A percentile compares a stretch with the other conserved stretches of the same genome.
These are phyloP conservation scores for Phlebopus sp. DNA, from an alignment of 1,284 basidiomycete species.

Conservation along the genomic window DNA sequence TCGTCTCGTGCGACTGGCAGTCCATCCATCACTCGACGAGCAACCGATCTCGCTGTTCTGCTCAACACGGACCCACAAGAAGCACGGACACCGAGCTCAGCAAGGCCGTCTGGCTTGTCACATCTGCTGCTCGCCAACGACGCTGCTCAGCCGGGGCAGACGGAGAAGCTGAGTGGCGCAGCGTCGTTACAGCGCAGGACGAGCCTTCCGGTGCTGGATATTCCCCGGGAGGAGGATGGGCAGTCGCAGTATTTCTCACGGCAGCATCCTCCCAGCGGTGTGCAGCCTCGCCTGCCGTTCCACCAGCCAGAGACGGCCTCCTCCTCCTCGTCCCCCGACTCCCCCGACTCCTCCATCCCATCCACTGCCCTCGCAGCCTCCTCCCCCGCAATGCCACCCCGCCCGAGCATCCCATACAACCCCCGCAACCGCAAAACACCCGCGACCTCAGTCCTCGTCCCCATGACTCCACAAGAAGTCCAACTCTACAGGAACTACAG, in stretches of 20 bases:
- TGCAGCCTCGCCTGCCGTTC: constrained; percentile 31
- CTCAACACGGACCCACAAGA: constrained; percentile 58
- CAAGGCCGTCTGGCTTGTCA: constrained; percentile 44
- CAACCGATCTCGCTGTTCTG: constrained; percentile 67
- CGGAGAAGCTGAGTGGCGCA: constrained; percentile 40
- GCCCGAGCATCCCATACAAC: constrained; percentile 53
- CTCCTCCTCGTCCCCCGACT: constrained; percentile 30
- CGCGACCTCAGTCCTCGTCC: constrained; percentile 58
- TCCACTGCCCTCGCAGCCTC: constrained; percentile 27
- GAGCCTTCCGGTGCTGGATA: constrained; percentile 34
- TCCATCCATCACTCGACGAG: constrained; percentile 53
- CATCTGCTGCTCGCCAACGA: constrained; percentile 47
- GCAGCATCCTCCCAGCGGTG: constrained; percentile 14
- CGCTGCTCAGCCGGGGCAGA: constrained; percentile 22
- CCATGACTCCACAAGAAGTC: constrained; percentile 62
- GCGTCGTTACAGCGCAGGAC: constrained; percentile 39
- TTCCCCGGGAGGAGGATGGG: constrained; percentile 27
- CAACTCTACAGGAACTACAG: constrained; percentile 56
- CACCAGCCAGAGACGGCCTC: constrained; percentile 19
- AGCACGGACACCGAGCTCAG: constrained; percentile 39
- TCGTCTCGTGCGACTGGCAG: constrained; percentile 37
- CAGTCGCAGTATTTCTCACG: constrained; percentile 29
- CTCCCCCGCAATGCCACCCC: constrained; percentile 9
- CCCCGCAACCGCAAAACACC: constrained; percentile 61
- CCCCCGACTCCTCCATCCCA: constrained; percentile 14